Evolutionary conservation across 163 green algal genomes (phyloP).

Genomic region (Smithsoniella earleae): DNA sequence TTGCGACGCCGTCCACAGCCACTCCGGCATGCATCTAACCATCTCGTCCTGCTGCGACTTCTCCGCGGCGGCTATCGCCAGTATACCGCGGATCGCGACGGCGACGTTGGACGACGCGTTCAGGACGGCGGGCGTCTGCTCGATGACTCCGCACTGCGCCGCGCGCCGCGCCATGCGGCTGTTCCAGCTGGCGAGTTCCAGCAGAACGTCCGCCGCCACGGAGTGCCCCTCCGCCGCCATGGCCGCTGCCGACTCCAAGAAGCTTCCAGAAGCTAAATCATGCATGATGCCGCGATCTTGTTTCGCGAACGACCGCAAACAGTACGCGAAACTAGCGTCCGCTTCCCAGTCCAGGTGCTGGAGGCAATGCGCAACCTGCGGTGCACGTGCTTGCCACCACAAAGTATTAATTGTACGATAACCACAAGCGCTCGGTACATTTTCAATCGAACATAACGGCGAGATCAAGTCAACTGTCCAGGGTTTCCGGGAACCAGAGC

Average conservation of each 20-base stretch:
- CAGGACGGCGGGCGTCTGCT: background rate
- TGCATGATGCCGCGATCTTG: background rate
- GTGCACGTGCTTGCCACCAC: too few relatives aligned
- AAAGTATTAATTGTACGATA: too few relatives aligned
- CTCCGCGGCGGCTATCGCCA: background rate
- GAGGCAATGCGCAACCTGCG: background rate
- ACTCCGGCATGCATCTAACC: too few relatives aligned
- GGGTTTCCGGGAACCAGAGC: too few relatives aligned
- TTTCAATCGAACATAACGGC: too few relatives aligned
- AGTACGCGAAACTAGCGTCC: background rate
- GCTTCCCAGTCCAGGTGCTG: constrained; percentile 1
- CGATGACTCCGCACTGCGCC: background rate
- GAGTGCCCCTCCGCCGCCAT: background rate
- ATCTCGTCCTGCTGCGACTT: too few relatives aligned
- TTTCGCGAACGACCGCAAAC: background rate
- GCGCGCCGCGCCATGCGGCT: background rate
- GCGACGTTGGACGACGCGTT: background rate
- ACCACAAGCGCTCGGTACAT: too few relatives aligned
- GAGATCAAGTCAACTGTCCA: too few relatives aligned
- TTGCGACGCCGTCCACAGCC: too few relatives aligned
- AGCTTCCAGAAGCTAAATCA: background rate
- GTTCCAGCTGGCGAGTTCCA: background rate
- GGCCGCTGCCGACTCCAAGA: background rate
- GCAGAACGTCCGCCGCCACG: constrained; percentile 1
- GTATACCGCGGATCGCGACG: background rate